Conservation (phyloP, 2,329 filamentous ascomycete genomes). For the Coniochaeta sp. region DNA sequence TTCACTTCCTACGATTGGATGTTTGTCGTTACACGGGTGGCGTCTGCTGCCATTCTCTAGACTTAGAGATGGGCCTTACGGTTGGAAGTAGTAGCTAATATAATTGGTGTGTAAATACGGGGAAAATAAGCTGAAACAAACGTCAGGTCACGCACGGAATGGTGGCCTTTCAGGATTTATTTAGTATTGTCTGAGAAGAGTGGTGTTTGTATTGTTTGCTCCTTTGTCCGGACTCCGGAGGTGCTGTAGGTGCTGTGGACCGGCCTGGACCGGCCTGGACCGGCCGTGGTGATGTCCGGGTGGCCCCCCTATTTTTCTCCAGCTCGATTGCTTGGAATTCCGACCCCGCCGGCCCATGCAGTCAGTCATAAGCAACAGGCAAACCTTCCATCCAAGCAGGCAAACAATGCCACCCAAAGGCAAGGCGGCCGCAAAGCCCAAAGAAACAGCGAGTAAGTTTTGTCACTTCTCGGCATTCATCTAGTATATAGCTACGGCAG, state of each 20-base stretch:
- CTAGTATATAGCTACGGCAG: too few relatives aligned
- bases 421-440: slow-evolving; percentile 20
- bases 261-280: too few relatives aligned
- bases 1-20: neutral
- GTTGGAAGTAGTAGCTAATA: neutral
- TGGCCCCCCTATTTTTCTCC: neutral
- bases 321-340: neutral
- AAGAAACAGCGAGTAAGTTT: slow-evolving; percentile 19
- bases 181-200: neutral
- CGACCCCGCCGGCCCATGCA: neutral
- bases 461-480: neutral
- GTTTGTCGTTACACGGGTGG: neutral
- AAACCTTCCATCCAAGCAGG: neutral
- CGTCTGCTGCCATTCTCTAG: neutral
- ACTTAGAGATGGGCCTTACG: neutral
- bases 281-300: too few relatives aligned
- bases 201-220: neutral
- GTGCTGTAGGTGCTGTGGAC: too few relatives aligned
- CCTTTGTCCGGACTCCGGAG: neutral
- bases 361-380: neutral
- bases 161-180: too few relatives aligned
- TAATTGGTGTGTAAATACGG: neutral
- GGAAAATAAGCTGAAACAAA: neutral
- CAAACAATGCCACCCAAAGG: slow-evolving; percentile 24
- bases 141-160: neutral